These are phyloP conservation scores for Avena eriantha DNA, from an alignment of 176 grass and related monocot genomes.

Conservation along the genomic window DNA sequence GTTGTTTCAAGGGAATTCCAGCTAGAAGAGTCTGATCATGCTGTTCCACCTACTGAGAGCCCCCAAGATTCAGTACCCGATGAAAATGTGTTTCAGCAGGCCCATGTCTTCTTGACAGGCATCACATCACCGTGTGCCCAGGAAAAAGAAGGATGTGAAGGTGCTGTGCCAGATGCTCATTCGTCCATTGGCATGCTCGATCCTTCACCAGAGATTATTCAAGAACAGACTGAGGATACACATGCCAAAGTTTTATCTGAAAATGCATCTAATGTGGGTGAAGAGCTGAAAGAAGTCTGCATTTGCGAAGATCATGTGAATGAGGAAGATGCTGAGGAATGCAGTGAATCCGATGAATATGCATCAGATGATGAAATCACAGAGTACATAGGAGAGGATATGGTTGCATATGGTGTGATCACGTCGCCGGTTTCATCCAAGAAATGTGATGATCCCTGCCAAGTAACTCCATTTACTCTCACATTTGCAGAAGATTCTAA, in stretches of 20 bases:
- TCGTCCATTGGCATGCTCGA: slow-evolving; percentile 15
- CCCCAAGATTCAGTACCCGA: slow-evolving; percentile 50
- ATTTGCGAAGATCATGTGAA: slow-evolving; percentile 30
- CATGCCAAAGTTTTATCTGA: slow-evolving; percentile 32
- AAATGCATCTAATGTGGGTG: slow-evolving; percentile 39
- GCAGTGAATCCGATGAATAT: slow-evolving; percentile 39
- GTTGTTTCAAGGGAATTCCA: slow-evolving; percentile 42
- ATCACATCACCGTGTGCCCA: slow-evolving; percentile 19
- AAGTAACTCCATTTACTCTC: slow-evolving; percentile 32
- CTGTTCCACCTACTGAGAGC: slow-evolving; percentile 42
- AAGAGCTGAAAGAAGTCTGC: slow-evolving; percentile 43
- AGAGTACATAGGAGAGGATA: slow-evolving; percentile 45
- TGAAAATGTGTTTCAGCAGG: slow-evolving; percentile 47
- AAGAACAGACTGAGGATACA: slow-evolving; percentile 29
- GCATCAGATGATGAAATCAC: slow-evolving; percentile 39
- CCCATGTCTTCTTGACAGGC: slow-evolving; percentile 36
- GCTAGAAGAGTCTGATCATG: slow-evolving; percentile 40
- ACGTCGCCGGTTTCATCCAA: slow-evolving; percentile 48
- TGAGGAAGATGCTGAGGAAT: slow-evolving; percentile 36
- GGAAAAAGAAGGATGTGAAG: slow-evolving; percentile 47
- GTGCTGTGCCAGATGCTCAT: slow-evolving; percentile 2
- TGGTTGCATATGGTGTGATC: slow-evolving; percentile 45
- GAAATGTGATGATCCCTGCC: slow-evolving; percentile 45
- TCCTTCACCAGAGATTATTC: slow-evolving; percentile 10
- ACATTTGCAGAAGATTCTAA: slow-evolving; percentile 5